Conservation (phyloP, 306 rosid genomes). For the Casuarina equisetifolia region DNA sequence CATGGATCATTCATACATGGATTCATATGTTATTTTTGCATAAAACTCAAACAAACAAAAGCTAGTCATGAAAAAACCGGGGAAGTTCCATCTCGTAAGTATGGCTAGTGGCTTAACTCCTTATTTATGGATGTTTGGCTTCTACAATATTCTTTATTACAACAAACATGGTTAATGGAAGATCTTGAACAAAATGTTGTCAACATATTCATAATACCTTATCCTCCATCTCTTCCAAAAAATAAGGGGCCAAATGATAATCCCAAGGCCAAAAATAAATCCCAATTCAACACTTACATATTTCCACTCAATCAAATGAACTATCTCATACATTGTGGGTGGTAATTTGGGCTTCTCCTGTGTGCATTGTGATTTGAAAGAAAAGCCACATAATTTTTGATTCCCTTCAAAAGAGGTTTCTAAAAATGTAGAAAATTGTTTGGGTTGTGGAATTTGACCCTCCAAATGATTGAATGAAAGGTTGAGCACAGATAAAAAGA, state of each 20-base stretch:
- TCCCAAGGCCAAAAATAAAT: neutral
- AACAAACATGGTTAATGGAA: neutral
- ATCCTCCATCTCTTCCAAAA: slow-evolving; percentile 12
- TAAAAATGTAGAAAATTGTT: slow-evolving; percentile 21
- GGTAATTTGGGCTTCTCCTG: no score
- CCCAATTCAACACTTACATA: neutral
- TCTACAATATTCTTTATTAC: no score
- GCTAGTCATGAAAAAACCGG: no score
- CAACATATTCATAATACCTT: neutral
- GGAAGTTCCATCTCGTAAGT: no score
- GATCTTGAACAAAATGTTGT: neutral
- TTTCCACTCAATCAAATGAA: neutral
- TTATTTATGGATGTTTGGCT: neutral
- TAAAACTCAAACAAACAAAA: no score
- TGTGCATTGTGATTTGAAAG: no score
- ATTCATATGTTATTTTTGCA: no score
- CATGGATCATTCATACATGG: no score
- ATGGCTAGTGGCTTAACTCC: slow-evolving; percentile 7
- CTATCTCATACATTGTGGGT: no score
- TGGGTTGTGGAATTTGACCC: neutral
- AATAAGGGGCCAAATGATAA: neutral
- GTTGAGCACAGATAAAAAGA: slow-evolving; percentile 31
- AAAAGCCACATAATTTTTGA: neutral
- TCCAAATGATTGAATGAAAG: slow-evolving; percentile 31
- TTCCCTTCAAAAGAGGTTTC: slow-evolving; percentile 16